phyloP scores from a whole-genome alignment of 305 asterid genomes.

The Rubia occidens region DNA sequence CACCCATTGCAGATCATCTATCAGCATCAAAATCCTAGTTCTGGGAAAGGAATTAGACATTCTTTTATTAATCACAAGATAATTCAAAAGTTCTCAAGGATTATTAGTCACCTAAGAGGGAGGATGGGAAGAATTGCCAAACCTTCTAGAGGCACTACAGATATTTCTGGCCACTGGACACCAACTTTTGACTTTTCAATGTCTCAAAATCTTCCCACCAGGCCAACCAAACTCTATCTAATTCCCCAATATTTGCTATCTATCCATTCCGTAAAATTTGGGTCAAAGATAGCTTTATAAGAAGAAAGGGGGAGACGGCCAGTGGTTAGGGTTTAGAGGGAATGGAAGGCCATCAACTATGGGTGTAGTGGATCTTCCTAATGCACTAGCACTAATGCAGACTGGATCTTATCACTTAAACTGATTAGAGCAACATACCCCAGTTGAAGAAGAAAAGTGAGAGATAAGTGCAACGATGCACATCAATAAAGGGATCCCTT shows the following conservation, averaged over 20 bases:
- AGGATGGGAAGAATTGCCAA: not conserved
- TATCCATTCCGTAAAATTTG: not conserved
- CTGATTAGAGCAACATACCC: not conserved
- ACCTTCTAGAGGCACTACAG: not conserved
- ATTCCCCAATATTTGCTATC: not conserved
- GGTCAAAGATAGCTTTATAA: not conserved
- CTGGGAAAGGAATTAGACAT: not conserved
- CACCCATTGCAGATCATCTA: not conserved
- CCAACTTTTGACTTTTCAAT: not conserved
- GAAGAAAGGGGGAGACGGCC: not conserved
- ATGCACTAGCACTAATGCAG: not conserved
- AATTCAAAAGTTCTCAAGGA: not conserved
- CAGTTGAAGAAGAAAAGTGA: not conserved
- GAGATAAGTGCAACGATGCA: not conserved
- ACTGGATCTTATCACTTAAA: not conserved
- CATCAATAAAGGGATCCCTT: not conserved
- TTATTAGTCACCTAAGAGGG: not conserved
- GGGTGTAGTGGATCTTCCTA: not conserved
- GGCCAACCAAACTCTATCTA: not conserved
- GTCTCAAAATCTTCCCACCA: not conserved
- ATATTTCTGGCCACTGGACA: not conserved
- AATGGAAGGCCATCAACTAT: not conserved
- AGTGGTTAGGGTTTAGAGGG: not conserved
- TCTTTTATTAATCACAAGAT: not conserved
- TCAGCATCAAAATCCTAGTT: not conserved